Conservation (phyloP, 75 land plant genomes). For the Picea glauca region DNA sequence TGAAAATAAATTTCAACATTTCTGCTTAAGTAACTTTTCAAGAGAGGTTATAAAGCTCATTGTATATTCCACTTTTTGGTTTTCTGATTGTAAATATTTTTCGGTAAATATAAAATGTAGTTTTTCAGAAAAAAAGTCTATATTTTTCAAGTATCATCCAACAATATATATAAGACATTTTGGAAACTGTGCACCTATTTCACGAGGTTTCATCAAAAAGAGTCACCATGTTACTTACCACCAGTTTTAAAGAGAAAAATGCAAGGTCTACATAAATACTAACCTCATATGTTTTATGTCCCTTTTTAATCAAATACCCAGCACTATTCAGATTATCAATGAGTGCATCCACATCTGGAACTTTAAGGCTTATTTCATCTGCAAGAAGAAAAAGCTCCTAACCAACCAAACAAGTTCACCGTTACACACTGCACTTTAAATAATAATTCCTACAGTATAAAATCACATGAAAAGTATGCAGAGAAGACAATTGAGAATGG, state of each 20-base stretch:
- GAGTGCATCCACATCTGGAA: constrained; percentile 83
- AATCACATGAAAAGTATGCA: background rate
- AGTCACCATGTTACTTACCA: background rate
- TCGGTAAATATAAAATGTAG: no score
- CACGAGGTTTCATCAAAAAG: no score
- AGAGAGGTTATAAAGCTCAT: no score
- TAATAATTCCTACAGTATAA: background rate
- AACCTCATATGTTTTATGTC: constrained; percentile 87
- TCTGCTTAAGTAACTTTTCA: no score
- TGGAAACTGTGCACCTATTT: no score
- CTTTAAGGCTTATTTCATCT: constrained; percentile 74
- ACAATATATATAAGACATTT: no score
- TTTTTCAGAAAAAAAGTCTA: no score
- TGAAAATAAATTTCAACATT: background rate
- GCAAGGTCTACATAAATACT: background rate
- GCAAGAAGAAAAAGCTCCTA: constrained; percentile 91
- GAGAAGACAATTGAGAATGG: background rate
- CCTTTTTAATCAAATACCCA: constrained; percentile 90
- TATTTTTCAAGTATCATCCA: no score
- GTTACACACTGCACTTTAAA: background rate
- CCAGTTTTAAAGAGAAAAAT: background rate
- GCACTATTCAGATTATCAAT: constrained; percentile 82
- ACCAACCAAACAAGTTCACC: background rate
- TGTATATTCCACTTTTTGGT: no score
- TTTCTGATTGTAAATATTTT: no score